Base-by-base conservation (phyloP, 1,284 basidiomycete genomes). In the Austropuccinia psidii region DNA sequence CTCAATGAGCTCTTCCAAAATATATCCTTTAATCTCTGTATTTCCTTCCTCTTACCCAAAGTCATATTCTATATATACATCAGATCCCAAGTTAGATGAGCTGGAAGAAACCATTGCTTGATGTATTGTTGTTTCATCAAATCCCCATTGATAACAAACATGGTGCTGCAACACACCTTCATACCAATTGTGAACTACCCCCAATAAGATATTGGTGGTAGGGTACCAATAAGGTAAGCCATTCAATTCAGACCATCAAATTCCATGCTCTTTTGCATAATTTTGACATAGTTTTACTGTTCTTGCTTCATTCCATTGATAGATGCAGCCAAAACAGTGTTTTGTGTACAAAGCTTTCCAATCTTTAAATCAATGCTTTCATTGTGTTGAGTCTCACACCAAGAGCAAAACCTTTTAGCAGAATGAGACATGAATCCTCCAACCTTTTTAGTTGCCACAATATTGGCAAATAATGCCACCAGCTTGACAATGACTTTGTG, bases 131-230 rank as follows among this genome's bases (percentile, higher is more conserved):
- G n/a, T n/a, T n/a, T n/a, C n/a, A n/a, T n/a, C n/a, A n/a, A 72
- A 72, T 60, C 24, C 50, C 55, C 69, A 72, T 3, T 21, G 37
- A n/a, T 33, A 60, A 19, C 37, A 37, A 57, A 69, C 45, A 29
- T 69, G 33, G 15, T 29, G 24, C 15, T 69, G 43, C 29, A 69
- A 41, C n/a, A 69, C 54, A 31, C 67, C 52, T 58, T 69, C 41
- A 37, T 58, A 45, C 67, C 67, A 69, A 41, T 58, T 69, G 24
- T 69, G 67, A 33, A 69, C 60, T 17, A 69, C 29, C 3, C 54
- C 67, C 24, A 69, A 52, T 27, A 55, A 31, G 43, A 69, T 17
- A 57, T 69, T 37, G 3, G n/a, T 15, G 24, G 19, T 45, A 15
- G 52, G 67, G 39, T 69, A 52, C 41, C 67, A 57, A 49, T 69